phyloP scores from a whole-genome alignment of 1,139 yeast species.

The Yamadazyma pseudoaaseri region DNA sequence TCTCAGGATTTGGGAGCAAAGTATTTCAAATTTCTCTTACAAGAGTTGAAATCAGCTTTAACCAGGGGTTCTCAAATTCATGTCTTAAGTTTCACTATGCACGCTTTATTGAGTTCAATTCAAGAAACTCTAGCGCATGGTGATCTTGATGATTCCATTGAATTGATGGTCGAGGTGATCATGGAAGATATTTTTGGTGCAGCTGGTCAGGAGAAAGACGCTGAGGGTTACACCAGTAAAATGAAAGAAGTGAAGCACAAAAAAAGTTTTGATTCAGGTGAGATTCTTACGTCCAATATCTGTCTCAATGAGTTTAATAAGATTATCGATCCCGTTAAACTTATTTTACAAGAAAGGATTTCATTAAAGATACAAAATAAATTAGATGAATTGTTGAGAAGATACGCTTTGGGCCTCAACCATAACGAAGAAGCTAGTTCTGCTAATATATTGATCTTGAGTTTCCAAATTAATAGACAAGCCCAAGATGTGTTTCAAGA shows the following conservation, averaged over 20 bases:
- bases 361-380: constrained; percentile 70
- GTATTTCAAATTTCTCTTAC: constrained; percentile 71
- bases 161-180: constrained; percentile 62
- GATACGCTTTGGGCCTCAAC: constrained; percentile 75
- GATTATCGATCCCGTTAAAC: constrained; percentile 68
- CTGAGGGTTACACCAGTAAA: constrained; percentile 82
- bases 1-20: constrained; percentile 65
- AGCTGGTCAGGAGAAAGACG: constrained; percentile 93
- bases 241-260: constrained; percentile 91
- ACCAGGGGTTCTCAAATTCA: constrained; percentile 93
- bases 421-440: constrained; percentile 64
- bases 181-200: constrained; percentile 95
- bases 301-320: constrained; percentile 57
- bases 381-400: constrained; percentile 73
- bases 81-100: constrained; percentile 85
- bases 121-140: constrained; percentile 54
- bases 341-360: constrained; percentile 63
- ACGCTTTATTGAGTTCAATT: constrained; percentile 62
- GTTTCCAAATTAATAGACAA: constrained; percentile 70
- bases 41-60: constrained; percentile 76
- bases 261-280: constrained; percentile 87
- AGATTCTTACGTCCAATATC: constrained; percentile 67
- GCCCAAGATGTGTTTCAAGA: constrained; percentile 33
- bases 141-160: constrained; percentile 70
- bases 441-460: constrained; percentile 62